phyloP scores from a whole-genome alignment of 768 basidiomycete species.

The Boletus bicolor region DNA sequence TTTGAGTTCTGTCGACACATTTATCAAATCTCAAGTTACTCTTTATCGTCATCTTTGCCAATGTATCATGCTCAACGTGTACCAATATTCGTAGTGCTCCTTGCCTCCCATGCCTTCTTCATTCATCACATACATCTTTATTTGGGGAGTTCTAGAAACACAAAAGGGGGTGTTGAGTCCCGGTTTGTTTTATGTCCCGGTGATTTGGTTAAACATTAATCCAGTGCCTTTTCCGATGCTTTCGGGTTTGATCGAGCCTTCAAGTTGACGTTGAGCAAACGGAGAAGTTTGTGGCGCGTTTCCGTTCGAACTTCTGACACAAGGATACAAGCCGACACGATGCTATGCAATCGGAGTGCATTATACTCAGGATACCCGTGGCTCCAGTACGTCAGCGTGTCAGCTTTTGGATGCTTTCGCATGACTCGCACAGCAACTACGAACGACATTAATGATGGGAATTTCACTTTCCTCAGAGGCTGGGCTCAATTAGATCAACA shows the following conservation, averaged over 20 bases:
- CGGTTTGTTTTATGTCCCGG: constrained; percentile 1
- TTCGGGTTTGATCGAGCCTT: background rate
- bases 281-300: background rate
- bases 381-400: background rate
- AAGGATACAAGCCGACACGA: too few species aligned
- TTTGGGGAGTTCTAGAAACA: constrained; percentile 1
- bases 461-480: background rate
- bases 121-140: constrained; percentile 3
- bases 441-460: background rate
- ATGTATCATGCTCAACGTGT: constrained; percentile 27
- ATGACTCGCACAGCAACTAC: background rate
- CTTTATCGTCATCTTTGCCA: constrained; percentile 2
- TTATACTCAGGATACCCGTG: background rate
- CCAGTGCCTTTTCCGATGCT: background rate
- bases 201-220: constrained; percentile 6
- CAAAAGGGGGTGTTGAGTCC: constrained; percentile 27
- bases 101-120: background rate
- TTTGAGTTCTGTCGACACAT: background rate
- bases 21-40: background rate
- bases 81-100: constrained; percentile 18
- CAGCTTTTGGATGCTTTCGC: background rate
- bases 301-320: background rate
- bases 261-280: background rate
- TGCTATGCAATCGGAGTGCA: background rate
- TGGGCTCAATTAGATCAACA: background rate